Conservation (phyloP, 352 stramenopile genomes). For the Aphanomyces invadans region DNA sequence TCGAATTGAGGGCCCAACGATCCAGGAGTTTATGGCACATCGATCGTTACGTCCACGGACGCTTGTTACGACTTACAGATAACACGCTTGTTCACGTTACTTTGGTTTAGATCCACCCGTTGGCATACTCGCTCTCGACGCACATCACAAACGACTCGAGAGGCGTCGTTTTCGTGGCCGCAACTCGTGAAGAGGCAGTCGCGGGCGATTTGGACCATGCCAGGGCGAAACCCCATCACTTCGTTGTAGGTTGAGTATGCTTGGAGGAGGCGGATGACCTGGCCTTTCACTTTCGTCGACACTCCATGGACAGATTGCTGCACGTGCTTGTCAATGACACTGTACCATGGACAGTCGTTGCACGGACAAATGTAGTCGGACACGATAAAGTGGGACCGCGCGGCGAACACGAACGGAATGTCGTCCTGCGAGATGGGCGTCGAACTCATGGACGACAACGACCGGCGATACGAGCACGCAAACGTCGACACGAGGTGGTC, state of each 20-base stretch:
- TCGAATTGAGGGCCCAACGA: too few relatives aligned
- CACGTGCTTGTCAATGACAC: slow-evolving; percentile 43
- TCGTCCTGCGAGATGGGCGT: not conserved
- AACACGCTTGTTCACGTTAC: not conserved
- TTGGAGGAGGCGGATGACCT: slow-evolving; percentile 46
- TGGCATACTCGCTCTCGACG: slow-evolving; percentile 32
- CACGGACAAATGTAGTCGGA: slow-evolving; percentile 57
- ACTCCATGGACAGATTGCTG: slow-evolving; percentile 28
- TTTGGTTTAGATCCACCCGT: slow-evolving; percentile 7
- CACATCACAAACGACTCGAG: slow-evolving; percentile 53
- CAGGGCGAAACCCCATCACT: slow-evolving; percentile 39
- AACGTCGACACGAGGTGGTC: slow-evolving; percentile 4
- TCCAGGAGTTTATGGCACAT: too few relatives aligned
- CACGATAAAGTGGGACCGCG: slow-evolving; percentile 27
- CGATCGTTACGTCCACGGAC: too few relatives aligned
- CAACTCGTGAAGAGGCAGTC: slow-evolving; percentile 51
- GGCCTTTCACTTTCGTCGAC: slow-evolving; percentile 31
- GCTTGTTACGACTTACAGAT: too few relatives aligned
- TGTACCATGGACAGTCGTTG: slow-evolving; percentile 52
- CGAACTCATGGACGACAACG: slow-evolving; percentile 19
- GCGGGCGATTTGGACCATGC: slow-evolving; percentile 45
- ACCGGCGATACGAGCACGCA: slow-evolving; percentile 26
- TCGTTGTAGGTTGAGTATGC: slow-evolving; percentile 72
- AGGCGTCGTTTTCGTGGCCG: slow-evolving; percentile 55
- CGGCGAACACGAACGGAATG: slow-evolving; percentile 28